Evolutionary conservation across 257 asterid species (phyloP), one percentile per base, ranked within the genome.

Genomic region (Plantago major): DNA sequence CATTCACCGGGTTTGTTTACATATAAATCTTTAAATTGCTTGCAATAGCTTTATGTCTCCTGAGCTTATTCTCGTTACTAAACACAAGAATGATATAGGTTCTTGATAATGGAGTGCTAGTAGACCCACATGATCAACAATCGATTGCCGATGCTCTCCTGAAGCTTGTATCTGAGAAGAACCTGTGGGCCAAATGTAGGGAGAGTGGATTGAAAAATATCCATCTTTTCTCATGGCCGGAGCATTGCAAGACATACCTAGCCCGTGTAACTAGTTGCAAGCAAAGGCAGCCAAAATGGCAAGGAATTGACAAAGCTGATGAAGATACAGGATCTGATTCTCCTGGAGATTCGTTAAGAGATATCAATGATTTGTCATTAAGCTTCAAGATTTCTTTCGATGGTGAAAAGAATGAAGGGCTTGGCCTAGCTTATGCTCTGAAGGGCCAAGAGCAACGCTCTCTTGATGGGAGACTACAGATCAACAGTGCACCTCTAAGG

Each of bases 191-290:
- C 59, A 75, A 72, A 73, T 85, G 94, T 30, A 68, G 88, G 66
- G 88, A 81, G 65, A 62, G 68, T 49, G 94, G 94, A 7, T 51
- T 85, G 62, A 77, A 80, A 58, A 85, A 85, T 47, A 81, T 85
- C 12, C 89, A 85, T 54, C 94, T 74, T 38, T 85, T 76, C 81
- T 85, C 94, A 0, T 85, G 90, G 94, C 90, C 90, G 3, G 94
- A 85, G 81, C 94, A 85, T 67, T 85, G 94, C 75, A 81, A 69
- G 72, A 78, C 94, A 18, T 85, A 78, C 59, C 64, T 85, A 56
- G 81, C 94, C 53, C 88, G 94, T 50, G 71, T 85, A 54, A 80
- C 77, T 45, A 78, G 85, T 62, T 82, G 87, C 82, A 80, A 80
- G 60, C 86, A 80, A 67, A 81, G 95, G 72, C 84, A 79, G 63